Conservation (phyloP, 345 rosid species). For the Moricandia moricandioides region DNA sequence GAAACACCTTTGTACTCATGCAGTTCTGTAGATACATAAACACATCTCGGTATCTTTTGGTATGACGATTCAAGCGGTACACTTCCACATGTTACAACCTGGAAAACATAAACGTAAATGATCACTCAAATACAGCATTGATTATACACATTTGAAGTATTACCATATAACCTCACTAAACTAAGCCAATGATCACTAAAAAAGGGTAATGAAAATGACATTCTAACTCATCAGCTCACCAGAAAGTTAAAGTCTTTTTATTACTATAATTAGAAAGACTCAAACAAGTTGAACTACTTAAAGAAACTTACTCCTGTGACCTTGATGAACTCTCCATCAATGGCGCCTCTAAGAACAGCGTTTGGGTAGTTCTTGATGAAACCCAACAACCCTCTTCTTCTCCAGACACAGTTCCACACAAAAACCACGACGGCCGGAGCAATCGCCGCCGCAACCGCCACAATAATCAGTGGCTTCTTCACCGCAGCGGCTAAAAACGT, state of each 20-base stretch:
- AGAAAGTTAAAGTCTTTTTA: background rate
- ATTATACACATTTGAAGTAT: background rate
- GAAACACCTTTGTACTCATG: conserved; percentile 83
- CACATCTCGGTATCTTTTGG: conserved; percentile 75
- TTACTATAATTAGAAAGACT: background rate
- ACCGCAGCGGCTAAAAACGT: conserved; percentile 87
- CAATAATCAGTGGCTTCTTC: conserved; percentile 78
- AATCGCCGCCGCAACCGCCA: conserved; percentile 66
- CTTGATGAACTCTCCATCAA: conserved; percentile 88
- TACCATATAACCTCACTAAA: background rate
- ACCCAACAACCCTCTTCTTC: conserved; percentile 64
- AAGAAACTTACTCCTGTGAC: conserved; percentile 86
- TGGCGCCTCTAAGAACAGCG: conserved; percentile 85
- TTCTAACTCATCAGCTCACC: background rate
- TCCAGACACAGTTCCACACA: conserved; percentile 72
- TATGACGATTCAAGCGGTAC: conserved; percentile 85
- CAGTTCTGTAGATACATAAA: conserved; percentile 78
- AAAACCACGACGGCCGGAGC: conserved; percentile 57
- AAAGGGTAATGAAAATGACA: conserved; percentile 1
- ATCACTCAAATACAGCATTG: background rate
- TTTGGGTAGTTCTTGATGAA: conserved; percentile 65
- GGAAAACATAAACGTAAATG: conserved; percentile 12
- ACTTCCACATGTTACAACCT: conserved; percentile 98
- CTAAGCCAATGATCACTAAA: conserved; percentile 5
- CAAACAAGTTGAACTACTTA: background rate